Conservation (phyloP, 2,329 filamentous ascomycete species). For the Pseudogymnoascus sp. region DNA sequence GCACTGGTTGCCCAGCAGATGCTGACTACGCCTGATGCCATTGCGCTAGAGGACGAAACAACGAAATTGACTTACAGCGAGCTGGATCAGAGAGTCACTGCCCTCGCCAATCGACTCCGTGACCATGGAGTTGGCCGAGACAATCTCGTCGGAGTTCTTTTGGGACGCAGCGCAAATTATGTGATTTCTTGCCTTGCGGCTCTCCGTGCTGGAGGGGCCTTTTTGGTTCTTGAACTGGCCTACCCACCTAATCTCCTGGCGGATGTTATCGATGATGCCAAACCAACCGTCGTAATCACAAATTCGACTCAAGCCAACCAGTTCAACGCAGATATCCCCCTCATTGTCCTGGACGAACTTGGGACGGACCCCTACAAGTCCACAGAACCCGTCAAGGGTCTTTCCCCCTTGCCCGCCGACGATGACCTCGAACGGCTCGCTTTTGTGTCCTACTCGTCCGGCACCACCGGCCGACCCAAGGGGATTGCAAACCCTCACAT, state of each 20-base stretch:
- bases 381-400: slow-evolving; percentile 27
- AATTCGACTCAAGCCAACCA: slow-evolving; percentile 54
- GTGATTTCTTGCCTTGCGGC: slow-evolving; percentile 70
- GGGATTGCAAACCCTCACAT: slow-evolving; percentile 68
- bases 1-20: slow-evolving; percentile 65
- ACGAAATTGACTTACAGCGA: slow-evolving; percentile 62
- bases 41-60: slow-evolving; percentile 64
- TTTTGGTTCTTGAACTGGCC: slow-evolving; percentile 70
- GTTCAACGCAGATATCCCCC: slow-evolving; percentile 52
- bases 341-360: slow-evolving; percentile 54
- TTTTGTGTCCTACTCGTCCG: slow-evolving; percentile 59
- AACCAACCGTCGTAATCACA: slow-evolving; percentile 62
- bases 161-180: slow-evolving; percentile 69
- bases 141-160: slow-evolving; percentile 63
- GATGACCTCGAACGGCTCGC: slow-evolving; percentile 65
- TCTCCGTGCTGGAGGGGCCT: slow-evolving; percentile 71
- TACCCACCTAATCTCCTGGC: slow-evolving; percentile 66
- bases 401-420: slow-evolving; percentile 45
- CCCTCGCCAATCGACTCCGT: slow-evolving; percentile 56
- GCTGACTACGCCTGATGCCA: slow-evolving; percentile 54
- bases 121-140: slow-evolving; percentile 63
- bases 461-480: slow-evolving; percentile 43
- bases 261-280: slow-evolving; percentile 69
- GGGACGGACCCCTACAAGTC: slow-evolving; percentile 28
- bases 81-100: slow-evolving; percentile 57